Conservation (phyloP, 2,329 filamentous ascomycete genomes). For the Colletotrichum navitas region DNA sequence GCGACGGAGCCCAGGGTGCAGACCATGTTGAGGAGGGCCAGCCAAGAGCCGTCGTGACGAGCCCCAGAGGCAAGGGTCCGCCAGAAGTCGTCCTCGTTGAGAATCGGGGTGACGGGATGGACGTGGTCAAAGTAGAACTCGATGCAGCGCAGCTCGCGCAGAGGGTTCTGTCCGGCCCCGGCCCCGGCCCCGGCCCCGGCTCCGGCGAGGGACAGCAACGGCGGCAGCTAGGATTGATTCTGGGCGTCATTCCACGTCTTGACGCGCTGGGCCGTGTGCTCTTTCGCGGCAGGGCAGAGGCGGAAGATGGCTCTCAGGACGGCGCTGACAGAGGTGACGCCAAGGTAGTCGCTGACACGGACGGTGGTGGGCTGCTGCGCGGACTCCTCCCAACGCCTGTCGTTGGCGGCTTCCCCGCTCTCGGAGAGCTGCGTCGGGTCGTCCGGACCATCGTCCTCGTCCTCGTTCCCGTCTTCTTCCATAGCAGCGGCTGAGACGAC, state of each 20-base stretch:
- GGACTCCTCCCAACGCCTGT: conserved; percentile 49
- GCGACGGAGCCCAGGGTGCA: conserved; percentile 72
- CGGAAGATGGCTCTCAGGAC: conserved; percentile 68
- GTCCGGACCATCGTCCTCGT: conserved; percentile 30
- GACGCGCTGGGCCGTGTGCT: conserved; percentile 46
- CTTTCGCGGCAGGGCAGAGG: conserved; percentile 49
- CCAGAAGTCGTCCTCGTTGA: conserved; percentile 70
- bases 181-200: conserved; percentile 57
- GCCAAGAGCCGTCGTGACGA: conserved; percentile 69
- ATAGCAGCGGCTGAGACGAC: conserved; percentile 2
- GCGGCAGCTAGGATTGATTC: conserved; percentile 50
- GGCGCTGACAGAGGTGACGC: conserved; percentile 74
- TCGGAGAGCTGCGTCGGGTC: conserved; percentile 47
- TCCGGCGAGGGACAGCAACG: conserved; percentile 49
- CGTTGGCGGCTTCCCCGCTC: conserved; percentile 46
- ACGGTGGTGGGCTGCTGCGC: conserved; percentile 44
- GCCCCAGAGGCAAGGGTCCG: conserved; percentile 50
- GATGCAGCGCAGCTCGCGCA: conserved; percentile 58
- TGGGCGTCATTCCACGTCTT: conserved; percentile 44
- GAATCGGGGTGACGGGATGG: conserved; percentile 70
- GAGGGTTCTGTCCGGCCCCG: conserved; percentile 50
- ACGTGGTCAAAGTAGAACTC: conserved; percentile 73
- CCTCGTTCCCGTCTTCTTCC: conserved; percentile 6
- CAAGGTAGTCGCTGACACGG: conserved; percentile 62
- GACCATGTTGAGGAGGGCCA: conserved; percentile 72